Evolutionary conservation across 2,329 filamentous ascomycete genomes (phyloP).

Genomic region (Fusarium clavum): DNA sequence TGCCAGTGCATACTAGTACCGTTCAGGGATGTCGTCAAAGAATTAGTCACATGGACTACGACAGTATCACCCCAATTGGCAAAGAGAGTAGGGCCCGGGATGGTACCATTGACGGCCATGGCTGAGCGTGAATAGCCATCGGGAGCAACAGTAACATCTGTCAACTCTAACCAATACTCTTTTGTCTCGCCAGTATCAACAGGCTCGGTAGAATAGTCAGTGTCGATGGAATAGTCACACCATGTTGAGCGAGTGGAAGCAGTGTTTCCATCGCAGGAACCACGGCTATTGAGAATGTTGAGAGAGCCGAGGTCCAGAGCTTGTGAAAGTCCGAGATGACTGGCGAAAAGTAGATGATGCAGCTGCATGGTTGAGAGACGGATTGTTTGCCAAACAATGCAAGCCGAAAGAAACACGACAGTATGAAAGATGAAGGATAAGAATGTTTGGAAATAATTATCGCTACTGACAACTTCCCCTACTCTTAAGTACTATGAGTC

Average conservation of each 20-base stretch:
- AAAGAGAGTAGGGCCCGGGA: slow-evolving; percentile 69
- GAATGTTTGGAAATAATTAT: neutral
- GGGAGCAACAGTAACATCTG: slow-evolving; percentile 54
- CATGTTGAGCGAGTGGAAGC: slow-evolving; percentile 45
- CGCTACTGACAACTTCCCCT: fast-evolving
- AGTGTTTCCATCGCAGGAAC: slow-evolving; percentile 1
- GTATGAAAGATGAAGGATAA: slow-evolving; percentile 27
- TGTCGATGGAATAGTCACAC: slow-evolving; percentile 62
- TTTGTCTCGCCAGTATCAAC: slow-evolving; percentile 62
- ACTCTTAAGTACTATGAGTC: neutral
- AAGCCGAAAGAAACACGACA: slow-evolving; percentile 38
- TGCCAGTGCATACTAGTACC: slow-evolving; percentile 74
- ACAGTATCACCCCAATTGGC: slow-evolving; percentile 65
- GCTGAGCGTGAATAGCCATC: slow-evolving; percentile 58
- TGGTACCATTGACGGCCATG: slow-evolving; percentile 66
- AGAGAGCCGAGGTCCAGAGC: neutral
- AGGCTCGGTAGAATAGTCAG: slow-evolving; percentile 56
- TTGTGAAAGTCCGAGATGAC: neutral
- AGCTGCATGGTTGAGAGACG: neutral
- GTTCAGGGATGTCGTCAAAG: slow-evolving; percentile 56
- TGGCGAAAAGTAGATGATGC: neutral
- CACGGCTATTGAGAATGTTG: neutral
- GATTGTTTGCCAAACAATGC: slow-evolving; percentile 14
- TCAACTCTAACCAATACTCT: slow-evolving; percentile 61
- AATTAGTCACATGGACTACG: slow-evolving; percentile 66